Evolutionary conservation across 805 yeast genomes (phyloP).

Genomic region (Sugiyamaella valdiviana): DNA sequence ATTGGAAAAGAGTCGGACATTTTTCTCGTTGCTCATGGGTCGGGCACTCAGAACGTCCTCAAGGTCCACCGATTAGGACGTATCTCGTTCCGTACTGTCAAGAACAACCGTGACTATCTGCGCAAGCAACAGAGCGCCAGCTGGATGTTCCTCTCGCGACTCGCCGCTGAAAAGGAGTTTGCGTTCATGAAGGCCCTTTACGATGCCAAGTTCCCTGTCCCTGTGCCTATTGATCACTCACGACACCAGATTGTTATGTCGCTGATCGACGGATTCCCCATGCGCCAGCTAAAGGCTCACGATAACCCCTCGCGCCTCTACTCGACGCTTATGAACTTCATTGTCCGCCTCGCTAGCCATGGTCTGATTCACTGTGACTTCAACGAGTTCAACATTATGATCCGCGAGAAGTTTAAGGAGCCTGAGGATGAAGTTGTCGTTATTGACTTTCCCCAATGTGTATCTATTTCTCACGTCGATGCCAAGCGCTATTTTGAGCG

Average conservation of each 20-base stretch:
- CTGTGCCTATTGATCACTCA: constrained; percentile 80
- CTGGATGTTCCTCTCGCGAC: constrained; percentile 87
- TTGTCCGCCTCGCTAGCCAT: constrained; percentile 72
- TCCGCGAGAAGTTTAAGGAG: constrained; percentile 44
- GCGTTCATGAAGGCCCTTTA: constrained; percentile 76
- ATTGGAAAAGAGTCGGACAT: constrained; percentile 98
- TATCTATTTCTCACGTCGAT: constrained; percentile 83
- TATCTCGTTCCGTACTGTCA: constrained; percentile 86
- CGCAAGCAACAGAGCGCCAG: constrained; percentile 62
- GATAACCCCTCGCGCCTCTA: constrained; percentile 65
- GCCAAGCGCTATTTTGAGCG: constrained; percentile 84
- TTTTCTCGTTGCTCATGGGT: constrained; percentile 65
- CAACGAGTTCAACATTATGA: constrained; percentile 93
- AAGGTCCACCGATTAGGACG: constrained; percentile 93
- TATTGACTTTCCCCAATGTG: constrained; percentile 98
- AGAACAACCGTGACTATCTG: constrained; percentile 88
- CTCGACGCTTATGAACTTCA: constrained; percentile 79
- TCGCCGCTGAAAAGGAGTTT: constrained; percentile 91
- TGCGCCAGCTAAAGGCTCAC: constrained; percentile 75
- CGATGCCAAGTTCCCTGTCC: constrained; percentile 75
- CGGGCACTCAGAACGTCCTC: constrained; percentile 64
- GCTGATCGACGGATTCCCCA: constrained; percentile 79
- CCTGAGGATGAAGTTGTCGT: constrained; percentile 72
- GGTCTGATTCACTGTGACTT: constrained; percentile 97
- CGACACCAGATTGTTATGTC: constrained; percentile 94